phyloP scores from a whole-genome alignment of 768 basidiomycete genomes.

The Mycena alexandri region DNA sequence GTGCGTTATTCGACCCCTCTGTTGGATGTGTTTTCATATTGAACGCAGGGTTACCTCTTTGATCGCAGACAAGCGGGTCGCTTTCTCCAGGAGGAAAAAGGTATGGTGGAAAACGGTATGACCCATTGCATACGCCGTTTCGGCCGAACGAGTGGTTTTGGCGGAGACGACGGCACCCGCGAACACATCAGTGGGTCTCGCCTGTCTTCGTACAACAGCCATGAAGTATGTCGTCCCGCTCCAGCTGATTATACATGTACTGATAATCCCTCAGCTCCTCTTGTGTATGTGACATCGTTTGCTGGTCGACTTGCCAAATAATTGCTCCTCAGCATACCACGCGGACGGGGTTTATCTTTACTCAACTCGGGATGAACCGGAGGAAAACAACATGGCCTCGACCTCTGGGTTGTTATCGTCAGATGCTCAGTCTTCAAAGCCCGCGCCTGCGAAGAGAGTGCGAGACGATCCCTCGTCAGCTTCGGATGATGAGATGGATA shows the following conservation, averaged over 20 bases:
- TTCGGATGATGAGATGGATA: slow-evolving; percentile 49
- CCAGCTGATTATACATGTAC: slow-evolving; percentile 7
- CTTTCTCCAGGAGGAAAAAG: slow-evolving; percentile 77
- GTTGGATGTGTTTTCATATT: slow-evolving; percentile 16
- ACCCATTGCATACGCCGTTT: slow-evolving; percentile 89
- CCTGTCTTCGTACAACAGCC: slow-evolving; percentile 77
- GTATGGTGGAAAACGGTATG: slow-evolving; percentile 63
- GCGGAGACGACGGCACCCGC: slow-evolving; percentile 45
- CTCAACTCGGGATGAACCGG: slow-evolving; percentile 76
- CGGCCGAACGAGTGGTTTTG: slow-evolving; percentile 57
- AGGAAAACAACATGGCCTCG: slow-evolving; percentile 37
- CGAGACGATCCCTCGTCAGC: slow-evolving; percentile 37
- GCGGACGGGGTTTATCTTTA: slow-evolving; percentile 80
- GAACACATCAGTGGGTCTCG: slow-evolving; percentile 85
- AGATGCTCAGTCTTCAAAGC: slow-evolving; percentile 41
- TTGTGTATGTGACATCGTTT: slow-evolving; percentile 61
- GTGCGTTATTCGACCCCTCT: slow-evolving; percentile 56
- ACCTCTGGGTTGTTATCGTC: slow-evolving; percentile 37
- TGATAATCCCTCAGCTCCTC: slow-evolving; percentile 60
- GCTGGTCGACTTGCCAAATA: slow-evolving; percentile 24
- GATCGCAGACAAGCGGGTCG: slow-evolving; percentile 83
- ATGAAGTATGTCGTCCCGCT: slow-evolving; percentile 66
- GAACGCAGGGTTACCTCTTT: slow-evolving; percentile 78
- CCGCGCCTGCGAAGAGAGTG: slow-evolving; percentile 36
- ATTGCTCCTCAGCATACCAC: slow-evolving; percentile 68